Evolutionary conservation across 108 stramenopile species (phyloP).

Genomic region (Fragilaria radians): DNA sequence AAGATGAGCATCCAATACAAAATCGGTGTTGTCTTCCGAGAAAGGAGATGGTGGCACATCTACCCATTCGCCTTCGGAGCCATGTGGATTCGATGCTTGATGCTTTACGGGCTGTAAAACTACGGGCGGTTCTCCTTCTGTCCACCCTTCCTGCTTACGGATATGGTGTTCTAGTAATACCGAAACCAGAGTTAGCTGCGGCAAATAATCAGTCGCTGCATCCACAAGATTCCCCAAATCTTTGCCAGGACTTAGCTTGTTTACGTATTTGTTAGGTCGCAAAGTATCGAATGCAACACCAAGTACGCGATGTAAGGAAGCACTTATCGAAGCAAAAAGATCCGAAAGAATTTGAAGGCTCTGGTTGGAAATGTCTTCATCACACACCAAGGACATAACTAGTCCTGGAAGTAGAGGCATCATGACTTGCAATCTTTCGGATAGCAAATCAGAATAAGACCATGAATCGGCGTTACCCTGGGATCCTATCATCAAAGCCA

Average conservation of each 20-base stretch:
- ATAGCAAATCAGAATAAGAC: conserved; percentile 53
- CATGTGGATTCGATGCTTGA: background rate
- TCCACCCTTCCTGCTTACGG: conserved; percentile 1
- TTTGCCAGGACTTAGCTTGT: conserved; percentile 4
- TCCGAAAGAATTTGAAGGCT: conserved; percentile 16
- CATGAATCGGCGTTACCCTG: conserved; percentile 19
- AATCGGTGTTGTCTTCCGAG: background rate
- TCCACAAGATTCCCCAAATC: conserved; percentile 5
- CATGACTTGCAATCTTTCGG: conserved; percentile 61
- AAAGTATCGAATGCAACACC: conserved; percentile 20
- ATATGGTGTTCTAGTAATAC: conserved; percentile 33
- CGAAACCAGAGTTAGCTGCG: conserved; percentile 26
- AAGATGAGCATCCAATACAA: background rate
- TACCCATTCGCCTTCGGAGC: conserved; percentile 36
- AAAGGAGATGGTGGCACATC: conserved; percentile 25
- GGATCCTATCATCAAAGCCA: conserved; percentile 41
- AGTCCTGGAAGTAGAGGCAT: conserved; percentile 71
- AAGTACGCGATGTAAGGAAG: conserved; percentile 38
- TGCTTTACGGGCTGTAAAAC: background rate
- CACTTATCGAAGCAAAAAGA: conserved; percentile 34
- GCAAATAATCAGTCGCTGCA: conserved; percentile 28
- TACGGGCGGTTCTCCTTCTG: background rate
- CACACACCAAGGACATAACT: conserved; percentile 40
- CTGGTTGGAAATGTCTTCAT: background rate
- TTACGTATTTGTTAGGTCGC: conserved; percentile 1